Conservation (phyloP, 805 yeast genomes). For the Zygosaccharomyces kombuchaensis region DNA sequence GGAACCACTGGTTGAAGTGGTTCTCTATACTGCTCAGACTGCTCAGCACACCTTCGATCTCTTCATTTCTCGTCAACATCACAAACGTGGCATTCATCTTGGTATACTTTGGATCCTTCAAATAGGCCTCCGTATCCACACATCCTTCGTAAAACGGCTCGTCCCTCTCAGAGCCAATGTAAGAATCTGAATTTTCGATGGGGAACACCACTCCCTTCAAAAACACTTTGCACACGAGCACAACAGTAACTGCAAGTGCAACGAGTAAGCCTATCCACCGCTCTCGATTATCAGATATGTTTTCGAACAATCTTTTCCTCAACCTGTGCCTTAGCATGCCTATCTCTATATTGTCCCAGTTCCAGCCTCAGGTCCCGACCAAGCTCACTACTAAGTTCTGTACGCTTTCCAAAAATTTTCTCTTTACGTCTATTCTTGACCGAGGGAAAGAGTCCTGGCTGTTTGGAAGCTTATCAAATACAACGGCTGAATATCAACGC, state of each 20-base stretch:
- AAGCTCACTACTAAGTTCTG: not conserved
- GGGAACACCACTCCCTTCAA: slow-evolving; percentile 4
- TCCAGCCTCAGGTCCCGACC: not conserved
- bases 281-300: slow-evolving; percentile 1
- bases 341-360: not conserved
- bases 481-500: not conserved
- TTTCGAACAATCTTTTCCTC: not conserved
- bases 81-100: slow-evolving; percentile 82
- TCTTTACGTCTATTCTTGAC: not conserved
- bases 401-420: too few relatives aligned
- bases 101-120: slow-evolving; percentile 22
- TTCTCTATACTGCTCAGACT: slow-evolving; percentile 75
- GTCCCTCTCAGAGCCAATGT: slow-evolving; percentile 32
- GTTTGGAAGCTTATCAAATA: not conserved
- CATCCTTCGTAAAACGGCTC: slow-evolving; percentile 56
- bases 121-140: slow-evolving; percentile 41
- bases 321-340: not conserved
- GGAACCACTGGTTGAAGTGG: slow-evolving; percentile 90
- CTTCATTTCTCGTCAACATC: slow-evolving; percentile 76
- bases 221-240: slow-evolving; percentile 1
- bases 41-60: slow-evolving; percentile 67
- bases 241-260: not conserved
- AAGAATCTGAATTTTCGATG: slow-evolving; percentile 11
- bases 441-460: not conserved
- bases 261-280: not conserved